Percentiles rank a stretch among this genome's conserved stretches.
phyloP scores from a whole-genome alignment of 73 alveolate species.

The Paramecium sonneborni region DNA sequence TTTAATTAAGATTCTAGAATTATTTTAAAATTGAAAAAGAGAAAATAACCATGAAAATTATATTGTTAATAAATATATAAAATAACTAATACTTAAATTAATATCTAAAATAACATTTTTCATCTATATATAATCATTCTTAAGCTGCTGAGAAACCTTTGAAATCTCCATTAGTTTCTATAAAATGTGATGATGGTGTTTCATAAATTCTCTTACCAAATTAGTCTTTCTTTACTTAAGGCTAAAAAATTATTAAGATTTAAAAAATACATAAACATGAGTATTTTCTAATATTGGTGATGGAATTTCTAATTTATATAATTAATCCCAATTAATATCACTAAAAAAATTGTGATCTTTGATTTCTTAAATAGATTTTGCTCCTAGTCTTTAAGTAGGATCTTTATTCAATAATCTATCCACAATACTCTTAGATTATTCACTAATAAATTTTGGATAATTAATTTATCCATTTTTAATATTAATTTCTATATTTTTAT shows the following conservation, averaged over 20 bases:
- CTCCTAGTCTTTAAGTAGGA: constrained; percentile 38
- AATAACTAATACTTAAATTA: neutral
- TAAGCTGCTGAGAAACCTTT: constrained; percentile 19
- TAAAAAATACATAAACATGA: neutral
- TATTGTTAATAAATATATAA: neutral
- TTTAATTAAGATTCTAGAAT: neutral
- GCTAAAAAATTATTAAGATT: neutral
- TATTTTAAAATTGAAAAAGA: neutral
- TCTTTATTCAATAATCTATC: neutral
- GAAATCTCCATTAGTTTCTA: constrained; percentile 6
- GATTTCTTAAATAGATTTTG: constrained; percentile 53
- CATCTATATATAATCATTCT: neutral
- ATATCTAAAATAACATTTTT: neutral
- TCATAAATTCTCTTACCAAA: constrained; percentile 16
- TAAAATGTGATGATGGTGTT: constrained; percentile 33
- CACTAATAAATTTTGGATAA: neutral
- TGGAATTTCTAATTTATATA: constrained; percentile 52
- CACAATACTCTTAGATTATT: constrained; percentile 26
- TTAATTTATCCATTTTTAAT: neutral
- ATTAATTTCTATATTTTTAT: constrained; percentile 5
- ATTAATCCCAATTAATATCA: constrained; percentile 72
- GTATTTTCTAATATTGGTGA: constrained; percentile 12
- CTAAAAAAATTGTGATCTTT: constrained; percentile 70
- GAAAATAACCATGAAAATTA: neutral
- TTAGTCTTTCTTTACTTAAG: neutral